Evolutionary conservation across 73 alveolate species (phyloP).

Genomic region (Urostyla sp.): DNA sequence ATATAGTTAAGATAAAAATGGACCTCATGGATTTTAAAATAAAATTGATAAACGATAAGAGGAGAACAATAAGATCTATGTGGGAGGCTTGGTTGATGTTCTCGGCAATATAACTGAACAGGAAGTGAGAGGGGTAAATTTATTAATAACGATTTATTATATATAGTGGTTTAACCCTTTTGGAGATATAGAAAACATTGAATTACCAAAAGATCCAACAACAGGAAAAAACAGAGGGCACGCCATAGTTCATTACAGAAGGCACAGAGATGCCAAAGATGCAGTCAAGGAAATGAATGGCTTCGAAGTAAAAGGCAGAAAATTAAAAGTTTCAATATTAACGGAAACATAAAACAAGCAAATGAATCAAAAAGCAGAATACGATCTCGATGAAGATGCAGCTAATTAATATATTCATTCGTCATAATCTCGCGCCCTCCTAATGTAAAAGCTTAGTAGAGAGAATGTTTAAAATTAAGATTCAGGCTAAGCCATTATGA

Average conservation of each 20-base stretch:
- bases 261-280: conserved; percentile 81
- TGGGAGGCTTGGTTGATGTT: conserved; percentile 88
- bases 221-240: conserved; percentile 84
- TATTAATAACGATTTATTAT: neutral
- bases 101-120: conserved; percentile 75
- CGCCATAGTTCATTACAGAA: conserved; percentile 79
- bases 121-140: conserved; percentile 77
- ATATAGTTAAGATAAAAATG: conserved; percentile 58
- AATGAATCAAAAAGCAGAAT: conserved; percentile 35
- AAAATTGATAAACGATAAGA: conserved; percentile 76
- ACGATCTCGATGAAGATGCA: conserved; percentile 51
- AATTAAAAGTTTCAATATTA: conserved; percentile 82
- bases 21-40: conserved; percentile 42
- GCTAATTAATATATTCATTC: conserved; percentile 45
- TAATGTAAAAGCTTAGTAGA: conserved; percentile 63
- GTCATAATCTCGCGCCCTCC: conserved; percentile 32
- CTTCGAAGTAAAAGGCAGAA: conserved; percentile 74
- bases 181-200: conserved; percentile 95
- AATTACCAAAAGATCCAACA: conserved; percentile 85
- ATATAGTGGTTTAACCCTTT: conserved; percentile 81
- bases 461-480: conserved; percentile 11
- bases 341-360: conserved; percentile 18
- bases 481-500: conserved; percentile 34
- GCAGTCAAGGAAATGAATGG: conserved; percentile 90
- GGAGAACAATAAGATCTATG: conserved; percentile 82